phyloP scores from a whole-genome alignment of 2,329 filamentous ascomycete species.

The Gnomoniopsis sp. region DNA sequence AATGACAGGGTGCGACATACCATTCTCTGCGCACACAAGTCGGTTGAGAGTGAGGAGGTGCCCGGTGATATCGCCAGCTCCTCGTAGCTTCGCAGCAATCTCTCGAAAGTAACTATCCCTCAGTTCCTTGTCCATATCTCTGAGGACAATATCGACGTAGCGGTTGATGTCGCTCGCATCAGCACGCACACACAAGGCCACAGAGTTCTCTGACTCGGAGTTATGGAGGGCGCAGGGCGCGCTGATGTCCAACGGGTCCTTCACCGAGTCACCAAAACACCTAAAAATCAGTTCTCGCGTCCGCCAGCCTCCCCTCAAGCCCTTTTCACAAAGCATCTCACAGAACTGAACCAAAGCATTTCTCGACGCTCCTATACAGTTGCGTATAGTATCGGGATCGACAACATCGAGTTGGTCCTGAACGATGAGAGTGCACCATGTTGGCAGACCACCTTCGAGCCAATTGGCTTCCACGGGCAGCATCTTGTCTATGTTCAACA shows the following conservation, averaged over 20 bases:
- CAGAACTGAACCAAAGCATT: slow-evolving; percentile 19
- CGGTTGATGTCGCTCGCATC: slow-evolving; percentile 26
- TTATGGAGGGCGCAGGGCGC: slow-evolving; percentile 1
- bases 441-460: neutral
- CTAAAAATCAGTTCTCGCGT: slow-evolving; percentile 40
- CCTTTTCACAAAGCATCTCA: slow-evolving; percentile 19
- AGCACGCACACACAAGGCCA: slow-evolving; percentile 28
- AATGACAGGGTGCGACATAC: neutral
- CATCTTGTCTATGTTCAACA: neutral
- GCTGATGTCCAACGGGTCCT: slow-evolving; percentile 29
- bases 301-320: slow-evolving; percentile 38
- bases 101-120: slow-evolving; percentile 37
- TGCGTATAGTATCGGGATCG: slow-evolving; percentile 18
- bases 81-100: slow-evolving; percentile 31
- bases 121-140: slow-evolving; percentile 20
- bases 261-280: slow-evolving; percentile 31
- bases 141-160: slow-evolving; percentile 27
- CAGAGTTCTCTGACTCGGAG: neutral
- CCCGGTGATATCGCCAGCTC: slow-evolving; percentile 31
- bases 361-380: slow-evolving; percentile 1
- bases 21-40: slow-evolving; percentile 28
- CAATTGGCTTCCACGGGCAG: neutral
- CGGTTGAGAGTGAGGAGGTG: slow-evolving; percentile 43
- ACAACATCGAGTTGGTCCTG: slow-evolving; percentile 19
- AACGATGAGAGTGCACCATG: slow-evolving; percentile 12